Base-by-base conservation (phyloP, 352 stramenopile species). In the Paralagenidium karlingii region DNA sequence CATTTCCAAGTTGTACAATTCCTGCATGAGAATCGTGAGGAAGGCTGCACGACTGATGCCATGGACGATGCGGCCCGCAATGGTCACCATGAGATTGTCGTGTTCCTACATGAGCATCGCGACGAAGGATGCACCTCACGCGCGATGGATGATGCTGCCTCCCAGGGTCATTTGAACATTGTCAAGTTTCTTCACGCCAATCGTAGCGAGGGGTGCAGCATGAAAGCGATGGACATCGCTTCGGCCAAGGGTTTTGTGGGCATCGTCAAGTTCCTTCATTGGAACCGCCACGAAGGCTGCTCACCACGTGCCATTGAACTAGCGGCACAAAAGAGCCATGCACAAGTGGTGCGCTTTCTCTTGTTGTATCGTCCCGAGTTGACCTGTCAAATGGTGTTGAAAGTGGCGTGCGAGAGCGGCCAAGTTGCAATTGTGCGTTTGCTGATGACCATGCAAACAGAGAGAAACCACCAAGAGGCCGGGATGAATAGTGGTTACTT, bases 1-100 rank as follows among this genome's bases (percentile, higher is more conserved):
- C 43, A 49, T 36, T 43, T 49, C 32, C 32, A 31, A n/a, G 36
- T 43, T 37, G 43, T 49, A 8, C n/a, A 43, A 20, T 49, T 49
- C 24, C 43, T 49, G 4, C 34, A 49, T 22, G 15, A 12, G 9
- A 9, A 49, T 7, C 43, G 43, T 8, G 19, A 5, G 8, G 43
- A 49, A 43, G 43, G 43, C 19, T 49, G 43, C 43, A 49, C 32
- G 24, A 49, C 43, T 32, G 42, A 49, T 18, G 43, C 43, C 5
- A 49, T 49, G 43, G 43, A 49, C 28, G 43, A 34, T 18, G 43
- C 43, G 19, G 33, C 34, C 13, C 32, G 43, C 11, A 49, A 49
- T 19, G 43, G 43, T 18, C 43, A 49, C 21, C 21, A 36, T 8
- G 24, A 15, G 15, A 25, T 49, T n/a, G 43, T 49, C 20, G 26